These are phyloP conservation scores for Trypanosoma brucei DNA, from an alignment of 208 protist species.

Conservation along the genomic window DNA sequence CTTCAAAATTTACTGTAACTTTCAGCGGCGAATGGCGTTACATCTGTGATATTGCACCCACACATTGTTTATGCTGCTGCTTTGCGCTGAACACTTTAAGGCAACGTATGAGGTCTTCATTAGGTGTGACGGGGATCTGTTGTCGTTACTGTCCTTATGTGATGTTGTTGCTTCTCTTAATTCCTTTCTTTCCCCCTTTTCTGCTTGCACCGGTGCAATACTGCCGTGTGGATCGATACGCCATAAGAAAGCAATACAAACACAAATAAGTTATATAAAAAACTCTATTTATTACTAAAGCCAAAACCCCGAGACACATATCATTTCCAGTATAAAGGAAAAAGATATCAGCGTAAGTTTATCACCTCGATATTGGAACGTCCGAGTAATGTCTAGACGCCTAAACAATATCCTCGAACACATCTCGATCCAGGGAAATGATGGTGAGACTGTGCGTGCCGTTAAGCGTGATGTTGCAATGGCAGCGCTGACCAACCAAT, in stretches of 20 bases:
- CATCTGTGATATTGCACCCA: no score
- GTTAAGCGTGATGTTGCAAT: conserved; percentile 73
- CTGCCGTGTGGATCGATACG: not conserved
- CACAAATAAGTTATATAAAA: no score
- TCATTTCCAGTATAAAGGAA: not conserved
- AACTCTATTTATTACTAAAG: no score
- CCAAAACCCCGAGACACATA: no score
- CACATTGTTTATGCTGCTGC: no score
- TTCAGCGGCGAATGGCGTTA: not conserved
- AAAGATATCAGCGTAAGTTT: not conserved
- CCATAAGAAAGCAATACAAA: no score
- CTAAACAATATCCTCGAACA: conserved; percentile 77
- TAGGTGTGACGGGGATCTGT: no score
- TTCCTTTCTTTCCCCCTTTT: conserved; percentile 7
- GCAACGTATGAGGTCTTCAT: no score
- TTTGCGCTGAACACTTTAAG: no score
- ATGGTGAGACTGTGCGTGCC: conserved; percentile 58
- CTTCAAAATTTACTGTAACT: conserved; percentile 25
- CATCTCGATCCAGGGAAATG: conserved; percentile 55
- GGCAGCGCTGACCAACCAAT: conserved; percentile 60
- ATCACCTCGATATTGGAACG: not conserved
- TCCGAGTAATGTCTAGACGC: conserved; percentile 44
- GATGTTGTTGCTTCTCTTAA: not conserved
- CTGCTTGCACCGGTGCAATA: not conserved
- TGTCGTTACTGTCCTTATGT: no score